Base-by-base conservation (phyloP, 1,139 yeast genomes). In the Blastobotrys raffinosifermentans region DNA sequence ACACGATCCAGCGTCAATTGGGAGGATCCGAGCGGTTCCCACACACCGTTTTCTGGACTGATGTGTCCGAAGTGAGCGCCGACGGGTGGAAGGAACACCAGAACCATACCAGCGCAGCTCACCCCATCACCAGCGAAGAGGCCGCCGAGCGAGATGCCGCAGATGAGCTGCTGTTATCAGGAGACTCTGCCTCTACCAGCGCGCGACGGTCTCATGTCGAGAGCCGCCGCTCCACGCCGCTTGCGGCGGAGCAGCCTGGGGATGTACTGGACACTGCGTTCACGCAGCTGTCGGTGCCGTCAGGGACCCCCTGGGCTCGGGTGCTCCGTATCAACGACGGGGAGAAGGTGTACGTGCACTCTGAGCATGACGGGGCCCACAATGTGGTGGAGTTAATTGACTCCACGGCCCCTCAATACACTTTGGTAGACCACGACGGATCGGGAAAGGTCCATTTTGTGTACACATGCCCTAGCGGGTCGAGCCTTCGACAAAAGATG, bases 1-100 rank as follows among this genome's bases (percentile, higher is more conserved):
- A 77, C 54, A 77, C 93, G 1, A 62, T 91, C 33, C 63, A 83
- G 36, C 74, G 82, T 45, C 79, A 80, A 45, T 67, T 91, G 36
- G 94, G 94, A 8, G 75, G 72, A 1, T 63, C 81, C 4, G 77
- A 74, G 47, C 64, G 70, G 37, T 77, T 87, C 54, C 64, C 70
- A 22, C 72, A 77, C 35, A 75, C 57, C 50, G 61, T 55, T 50
- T 78, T 64, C 67, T 76, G 62, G 72, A 84, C 78, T 53, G 80
- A 55, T 60, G 64, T 59, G 18, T 73, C 69, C 8, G 98, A 91
- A 48, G 62, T 89, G 39, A 63, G 73, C 9, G 55, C 60, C 14
- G 60, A 59, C 0, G 75, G 77, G 35, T 78, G 78, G 68, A 53
- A 60, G 19, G 59, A 59, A 9, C 64, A 68, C 30, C 48, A 52